Evolutionary conservation across 106 monocot genomes (phyloP).

Genomic region (Dendrobium chrysotoxum): DNA sequence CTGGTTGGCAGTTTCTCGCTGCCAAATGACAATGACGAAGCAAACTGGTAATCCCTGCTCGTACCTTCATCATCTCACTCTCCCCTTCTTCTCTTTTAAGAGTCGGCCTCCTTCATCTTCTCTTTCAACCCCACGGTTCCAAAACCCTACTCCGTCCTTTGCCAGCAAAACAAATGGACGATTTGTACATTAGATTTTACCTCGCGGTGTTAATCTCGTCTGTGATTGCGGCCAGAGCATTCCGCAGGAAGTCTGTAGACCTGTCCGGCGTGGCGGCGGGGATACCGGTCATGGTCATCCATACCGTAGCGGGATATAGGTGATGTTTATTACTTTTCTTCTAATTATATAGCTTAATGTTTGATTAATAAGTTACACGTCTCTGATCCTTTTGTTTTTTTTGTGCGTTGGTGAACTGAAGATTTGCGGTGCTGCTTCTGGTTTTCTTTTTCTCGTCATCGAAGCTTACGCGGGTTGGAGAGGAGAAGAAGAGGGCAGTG

Average conservation of each 20-base stretch:
- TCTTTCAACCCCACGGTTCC: background rate
- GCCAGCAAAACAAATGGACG: constrained; percentile 8
- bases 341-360: background rate
- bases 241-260: constrained; percentile 43
- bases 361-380: background rate
- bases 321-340: constrained; percentile 5
- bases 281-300: constrained; percentile 41
- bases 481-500: constrained; percentile 41
- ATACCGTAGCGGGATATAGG: constrained; percentile 56
- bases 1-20: background rate
- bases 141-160: background rate
- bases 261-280: constrained; percentile 38
- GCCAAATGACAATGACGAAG: background rate
- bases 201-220: constrained; percentile 26
- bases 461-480: constrained; percentile 44
- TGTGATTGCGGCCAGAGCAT: constrained; percentile 32
- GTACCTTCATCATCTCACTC: background rate
- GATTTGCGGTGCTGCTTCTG: constrained; percentile 43
- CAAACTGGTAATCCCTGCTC: background rate
- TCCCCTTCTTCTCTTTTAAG: background rate
- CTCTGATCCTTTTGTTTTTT: constrained; percentile 3
- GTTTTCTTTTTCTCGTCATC: constrained; percentile 60
- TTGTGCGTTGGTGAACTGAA: constrained; percentile 10
- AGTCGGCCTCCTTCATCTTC: background rate
- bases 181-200: constrained; percentile 16